Percentiles rank a stretch among this genome's conserved stretches.
Evolutionary conservation across 116 monocot species (phyloP).

Genomic region (Posidonia oceanica): DNA sequence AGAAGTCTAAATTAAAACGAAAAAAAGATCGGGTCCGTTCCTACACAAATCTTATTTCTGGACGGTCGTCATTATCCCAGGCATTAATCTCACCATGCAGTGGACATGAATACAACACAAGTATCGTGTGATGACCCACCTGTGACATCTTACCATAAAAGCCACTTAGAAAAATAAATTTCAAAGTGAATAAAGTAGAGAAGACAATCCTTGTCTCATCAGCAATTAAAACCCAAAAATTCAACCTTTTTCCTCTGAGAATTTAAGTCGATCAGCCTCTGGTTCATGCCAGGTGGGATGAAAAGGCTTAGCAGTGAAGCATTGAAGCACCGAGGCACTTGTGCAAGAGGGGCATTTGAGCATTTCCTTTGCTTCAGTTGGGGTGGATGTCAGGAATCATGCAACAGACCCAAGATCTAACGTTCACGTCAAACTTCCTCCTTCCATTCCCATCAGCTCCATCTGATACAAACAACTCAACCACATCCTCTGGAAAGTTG

Average conservation of each 20-base stretch:
- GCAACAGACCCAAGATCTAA: slow-evolving; percentile 8
- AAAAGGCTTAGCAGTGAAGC: slow-evolving; percentile 1
- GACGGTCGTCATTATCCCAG: too few species aligned
- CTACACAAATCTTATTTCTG: too few species aligned
- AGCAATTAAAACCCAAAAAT: not conserved
- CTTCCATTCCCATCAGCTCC: not conserved
- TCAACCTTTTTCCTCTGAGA: not conserved
- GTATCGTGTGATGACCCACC: slow-evolving; percentile 1
- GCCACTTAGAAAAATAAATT: not conserved
- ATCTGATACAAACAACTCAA: not conserved
- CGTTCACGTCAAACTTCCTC: slow-evolving; percentile 21
- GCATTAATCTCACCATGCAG: not conserved
- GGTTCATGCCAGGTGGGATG: not conserved
- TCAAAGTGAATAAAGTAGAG: not conserved
- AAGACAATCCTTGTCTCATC: not conserved
- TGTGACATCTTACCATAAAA: not conserved
- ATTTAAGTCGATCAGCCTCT: not conserved
- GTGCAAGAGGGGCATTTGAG: not conserved
- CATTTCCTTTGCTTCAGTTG: slow-evolving; percentile 14
- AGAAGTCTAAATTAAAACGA: too few species aligned
- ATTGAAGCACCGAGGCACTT: not conserved
- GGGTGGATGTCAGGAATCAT: slow-evolving; percentile 17
- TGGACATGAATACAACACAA: not conserved
- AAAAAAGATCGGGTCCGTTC: too few species aligned
- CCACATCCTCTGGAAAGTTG: not conserved